Evolutionary conservation across 108 stramenopile species (phyloP).

Genomic region (Stephanodiscus triporus): DNA sequence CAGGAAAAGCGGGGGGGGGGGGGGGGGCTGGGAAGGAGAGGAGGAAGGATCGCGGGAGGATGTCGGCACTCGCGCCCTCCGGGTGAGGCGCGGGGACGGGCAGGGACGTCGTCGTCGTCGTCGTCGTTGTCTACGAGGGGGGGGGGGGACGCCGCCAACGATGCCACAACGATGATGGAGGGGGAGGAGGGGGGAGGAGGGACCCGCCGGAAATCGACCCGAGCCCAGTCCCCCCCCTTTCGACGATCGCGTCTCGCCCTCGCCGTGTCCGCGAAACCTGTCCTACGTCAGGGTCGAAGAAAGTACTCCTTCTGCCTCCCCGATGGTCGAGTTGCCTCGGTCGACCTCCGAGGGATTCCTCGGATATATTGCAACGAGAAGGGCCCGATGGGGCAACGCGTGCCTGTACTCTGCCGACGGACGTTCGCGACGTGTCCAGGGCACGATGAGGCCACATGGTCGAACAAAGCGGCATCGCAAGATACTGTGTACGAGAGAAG

Average conservation of each 20-base stretch:
- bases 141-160: too few species aligned
- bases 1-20: too few species aligned
- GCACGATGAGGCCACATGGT: constrained; percentile 88
- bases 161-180: too few species aligned
- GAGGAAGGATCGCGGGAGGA: constrained; percentile 37
- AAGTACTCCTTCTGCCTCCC: constrained; percentile 94
- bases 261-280: constrained; percentile 63
- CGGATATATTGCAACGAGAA: constrained; percentile 94
- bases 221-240: constrained; percentile 85
- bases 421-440: constrained; percentile 69
- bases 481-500: constrained; percentile 88
- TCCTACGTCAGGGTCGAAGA: constrained; percentile 69
- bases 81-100: too few species aligned
- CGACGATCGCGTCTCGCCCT: constrained; percentile 72
- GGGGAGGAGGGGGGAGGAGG: too few species aligned
- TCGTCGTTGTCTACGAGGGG: constrained; percentile 5
- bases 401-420: constrained; percentile 94
- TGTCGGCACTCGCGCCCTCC: too few species aligned
- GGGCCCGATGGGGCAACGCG: constrained; percentile 87
- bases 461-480: constrained; percentile 86
- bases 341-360: constrained; percentile 81
- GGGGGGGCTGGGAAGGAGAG: too few species aligned
- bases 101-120: too few species aligned
- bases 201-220: constrained; percentile 87
- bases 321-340: constrained; percentile 85